Conservation (phyloP, 2,329 filamentous ascomycete genomes). For the Calycina herbarum region DNA sequence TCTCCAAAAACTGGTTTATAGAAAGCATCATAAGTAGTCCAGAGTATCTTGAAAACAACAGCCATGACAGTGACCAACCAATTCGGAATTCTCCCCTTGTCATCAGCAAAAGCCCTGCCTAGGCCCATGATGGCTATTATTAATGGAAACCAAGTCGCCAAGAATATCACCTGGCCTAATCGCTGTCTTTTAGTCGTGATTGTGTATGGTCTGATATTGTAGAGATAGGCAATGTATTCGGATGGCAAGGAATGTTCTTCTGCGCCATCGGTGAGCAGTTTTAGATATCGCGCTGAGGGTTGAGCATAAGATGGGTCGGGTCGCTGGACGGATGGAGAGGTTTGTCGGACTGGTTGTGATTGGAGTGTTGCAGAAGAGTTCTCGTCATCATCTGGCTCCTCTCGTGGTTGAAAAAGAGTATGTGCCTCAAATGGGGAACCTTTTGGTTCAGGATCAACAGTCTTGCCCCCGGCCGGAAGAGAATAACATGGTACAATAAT, state of each 20-base stretch:
- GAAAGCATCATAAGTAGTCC: slow-evolving; percentile 63
- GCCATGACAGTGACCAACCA: slow-evolving; percentile 62
- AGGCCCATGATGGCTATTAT: slow-evolving; percentile 55
- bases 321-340: slow-evolving; percentile 42
- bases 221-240: slow-evolving; percentile 75
- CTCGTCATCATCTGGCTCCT: slow-evolving; percentile 5
- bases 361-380: background rate
- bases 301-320: slow-evolving; percentile 74
- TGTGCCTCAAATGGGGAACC: slow-evolving; percentile 75
- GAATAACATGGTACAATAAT: slow-evolving; percentile 76
- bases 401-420: slow-evolving; percentile 67
- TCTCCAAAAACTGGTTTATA: slow-evolving; percentile 77
- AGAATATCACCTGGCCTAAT: slow-evolving; percentile 64
- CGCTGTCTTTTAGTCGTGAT: slow-evolving; percentile 66
- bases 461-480: slow-evolving; percentile 55
- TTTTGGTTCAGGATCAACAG: slow-evolving; percentile 63
- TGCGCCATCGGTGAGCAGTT: slow-evolving; percentile 76
- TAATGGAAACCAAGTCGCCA: slow-evolving; percentile 57
- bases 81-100: slow-evolving; percentile 64
- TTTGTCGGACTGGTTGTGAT: background rate
- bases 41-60: slow-evolving; percentile 56
- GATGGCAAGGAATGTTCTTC: slow-evolving; percentile 75
- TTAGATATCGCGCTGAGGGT: slow-evolving; percentile 79
- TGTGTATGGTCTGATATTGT: slow-evolving; percentile 67
- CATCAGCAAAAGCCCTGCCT: slow-evolving; percentile 55